Evolutionary conservation across 805 yeast genomes (phyloP).

Genomic region (Jamesozyma gamospora): DNA sequence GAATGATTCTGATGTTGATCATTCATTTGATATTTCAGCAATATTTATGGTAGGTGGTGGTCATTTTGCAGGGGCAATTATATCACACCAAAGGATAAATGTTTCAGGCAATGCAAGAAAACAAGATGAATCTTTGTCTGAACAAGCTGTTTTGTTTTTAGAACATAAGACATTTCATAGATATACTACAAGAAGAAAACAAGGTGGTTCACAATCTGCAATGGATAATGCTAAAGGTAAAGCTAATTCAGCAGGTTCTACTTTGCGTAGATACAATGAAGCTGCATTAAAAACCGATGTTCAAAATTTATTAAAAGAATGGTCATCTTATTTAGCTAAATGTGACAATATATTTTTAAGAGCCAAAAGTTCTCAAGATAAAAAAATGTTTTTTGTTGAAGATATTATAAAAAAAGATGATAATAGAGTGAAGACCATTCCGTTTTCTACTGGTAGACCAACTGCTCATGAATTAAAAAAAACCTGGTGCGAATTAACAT

Average conservation of each 20-base stretch:
- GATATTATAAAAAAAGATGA: slow-evolving; percentile 46
- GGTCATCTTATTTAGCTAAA: slow-evolving; percentile 51
- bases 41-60: slow-evolving; percentile 95
- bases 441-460: slow-evolving; percentile 85
- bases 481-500: slow-evolving; percentile 74
- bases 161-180: slow-evolving; percentile 84
- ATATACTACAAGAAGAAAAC: slow-evolving; percentile 92
- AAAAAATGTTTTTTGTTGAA: slow-evolving; percentile 54
- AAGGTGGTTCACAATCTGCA: slow-evolving; percentile 94
- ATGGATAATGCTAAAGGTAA: slow-evolving; percentile 88
- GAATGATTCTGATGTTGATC: slow-evolving; percentile 20
- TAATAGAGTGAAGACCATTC: slow-evolving; percentile 56
- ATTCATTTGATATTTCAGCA: slow-evolving; percentile 45
- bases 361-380: slow-evolving; percentile 66
- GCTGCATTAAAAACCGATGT: slow-evolving; percentile 71
- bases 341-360: slow-evolving; percentile 69
- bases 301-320: slow-evolving; percentile 50
- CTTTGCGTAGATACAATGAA: slow-evolving; percentile 82
- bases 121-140: slow-evolving; percentile 39
- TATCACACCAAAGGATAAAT: slow-evolving; percentile 55
- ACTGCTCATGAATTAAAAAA: slow-evolving; percentile 69
- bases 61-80: slow-evolving; percentile 92
- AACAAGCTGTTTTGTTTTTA: slow-evolving; percentile 55
- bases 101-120: slow-evolving; percentile 47
- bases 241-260: slow-evolving; percentile 93